Conservation (phyloP, 139 green algal genomes). For the Tetradesmus obliquus region DNA sequence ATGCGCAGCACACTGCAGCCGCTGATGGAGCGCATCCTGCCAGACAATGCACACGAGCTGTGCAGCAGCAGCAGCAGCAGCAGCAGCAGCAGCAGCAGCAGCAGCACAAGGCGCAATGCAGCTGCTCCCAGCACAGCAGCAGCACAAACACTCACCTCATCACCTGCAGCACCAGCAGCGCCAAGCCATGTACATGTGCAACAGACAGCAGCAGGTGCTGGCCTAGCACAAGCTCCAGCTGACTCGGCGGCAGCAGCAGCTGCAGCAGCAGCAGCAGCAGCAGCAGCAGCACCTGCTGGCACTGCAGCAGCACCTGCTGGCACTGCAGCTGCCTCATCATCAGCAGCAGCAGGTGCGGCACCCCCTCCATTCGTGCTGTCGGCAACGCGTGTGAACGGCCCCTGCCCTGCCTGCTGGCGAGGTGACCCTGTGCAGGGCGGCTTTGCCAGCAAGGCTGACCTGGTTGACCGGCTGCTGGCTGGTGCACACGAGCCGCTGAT, state of each 20-base stretch:
- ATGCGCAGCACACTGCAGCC: not conserved
- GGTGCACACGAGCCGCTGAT: not conserved
- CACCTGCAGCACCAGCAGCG: not conserved
- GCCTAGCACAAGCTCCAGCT: not conserved
- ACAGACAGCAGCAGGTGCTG: not conserved
- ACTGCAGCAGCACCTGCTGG: not conserved
- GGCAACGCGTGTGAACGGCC: not conserved
- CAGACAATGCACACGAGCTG: not conserved
- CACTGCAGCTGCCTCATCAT: not conserved
- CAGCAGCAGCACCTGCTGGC: not conserved
- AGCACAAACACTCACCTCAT: not conserved
- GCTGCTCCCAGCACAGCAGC: not conserved
- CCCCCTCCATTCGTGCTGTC: not conserved
- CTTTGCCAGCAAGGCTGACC: not conserved
- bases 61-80: not conserved
- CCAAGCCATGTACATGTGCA: not conserved
- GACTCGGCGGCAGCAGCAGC: not conserved
- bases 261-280: not conserved
- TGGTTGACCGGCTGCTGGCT: constrained; percentile 10
- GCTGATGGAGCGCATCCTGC: not conserved
- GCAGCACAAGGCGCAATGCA: not conserved
- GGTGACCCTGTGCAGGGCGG: not conserved
- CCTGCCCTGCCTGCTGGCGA: constrained; percentile 10
- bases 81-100: not conserved
- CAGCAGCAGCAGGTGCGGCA: not conserved